Conservation (phyloP, 2,329 filamentous ascomycete species). For the Calonectria ilicicola region DNA sequence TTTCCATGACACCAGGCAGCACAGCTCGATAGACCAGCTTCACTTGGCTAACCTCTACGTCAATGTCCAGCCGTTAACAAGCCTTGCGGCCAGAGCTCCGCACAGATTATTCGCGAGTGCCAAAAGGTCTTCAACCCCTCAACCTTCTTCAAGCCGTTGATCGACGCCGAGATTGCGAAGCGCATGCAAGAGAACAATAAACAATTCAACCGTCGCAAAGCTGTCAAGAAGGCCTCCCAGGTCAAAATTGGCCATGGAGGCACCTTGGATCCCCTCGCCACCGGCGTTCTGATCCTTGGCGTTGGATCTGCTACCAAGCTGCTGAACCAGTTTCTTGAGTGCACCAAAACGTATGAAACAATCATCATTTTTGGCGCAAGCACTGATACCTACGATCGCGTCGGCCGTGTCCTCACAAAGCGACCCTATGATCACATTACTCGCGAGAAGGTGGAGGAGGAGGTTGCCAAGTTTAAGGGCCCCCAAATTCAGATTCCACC, state of each 20-base stretch:
- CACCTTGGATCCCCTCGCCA: constrained; percentile 93
- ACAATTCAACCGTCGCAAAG: constrained; percentile 70
- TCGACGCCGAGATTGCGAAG: constrained; percentile 71
- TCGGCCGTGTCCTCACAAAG: constrained; percentile 84
- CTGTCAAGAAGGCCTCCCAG: constrained; percentile 70
- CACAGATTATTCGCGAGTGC: constrained; percentile 89
- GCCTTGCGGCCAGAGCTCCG: constrained; percentile 86
- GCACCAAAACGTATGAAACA: constrained; percentile 94
- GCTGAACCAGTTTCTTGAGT: constrained; percentile 82
- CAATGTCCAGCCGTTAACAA: constrained; percentile 84
- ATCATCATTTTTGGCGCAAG: constrained; percentile 90
- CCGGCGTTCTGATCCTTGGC: constrained; percentile 90
- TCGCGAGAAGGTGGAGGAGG: constrained; percentile 80
- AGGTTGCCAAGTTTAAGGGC: constrained; percentile 80
- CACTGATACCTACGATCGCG: constrained; percentile 91
- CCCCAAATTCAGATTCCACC: constrained; percentile 91
- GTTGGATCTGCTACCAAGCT: constrained; percentile 89
- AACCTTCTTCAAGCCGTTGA: constrained; percentile 80
- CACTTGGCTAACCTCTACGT: constrained; percentile 4
- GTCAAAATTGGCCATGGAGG: constrained; percentile 98
- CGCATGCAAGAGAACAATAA: constrained; percentile 68
- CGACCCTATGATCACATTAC: constrained; percentile 86
- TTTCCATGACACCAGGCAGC: background rate
- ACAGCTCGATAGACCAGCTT: background rate
- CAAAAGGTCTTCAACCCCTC: constrained; percentile 89